phyloP scores from a whole-genome alignment of 441 rosid species.

The Pelargonium myrrhifolium region DNA sequence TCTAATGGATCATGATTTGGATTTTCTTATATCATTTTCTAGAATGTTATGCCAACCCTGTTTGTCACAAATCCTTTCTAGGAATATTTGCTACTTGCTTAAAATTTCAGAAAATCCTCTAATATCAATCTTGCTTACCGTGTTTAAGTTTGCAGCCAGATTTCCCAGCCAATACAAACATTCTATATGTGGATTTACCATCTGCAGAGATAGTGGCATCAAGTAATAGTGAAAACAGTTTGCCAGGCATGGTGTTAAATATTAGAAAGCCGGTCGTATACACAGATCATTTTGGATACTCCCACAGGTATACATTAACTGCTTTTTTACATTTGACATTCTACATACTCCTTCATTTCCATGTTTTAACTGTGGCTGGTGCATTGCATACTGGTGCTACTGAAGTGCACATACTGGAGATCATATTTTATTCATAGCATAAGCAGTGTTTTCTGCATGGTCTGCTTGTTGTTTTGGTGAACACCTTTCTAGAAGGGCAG shows the following conservation, averaged over 20 bases:
- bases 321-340: not conserved
- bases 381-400: no score
- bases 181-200: constrained; percentile 69
- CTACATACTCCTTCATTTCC: no score
- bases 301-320: constrained; percentile 47
- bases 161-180: constrained; percentile 91
- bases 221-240: constrained; percentile 45
- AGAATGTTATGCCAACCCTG: not conserved
- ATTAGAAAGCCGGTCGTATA: constrained; percentile 58
- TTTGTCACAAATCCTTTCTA: not conserved
- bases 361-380: no score
- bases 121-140: constrained; percentile 17
- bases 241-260: constrained; percentile 85
- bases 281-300: constrained; percentile 54
- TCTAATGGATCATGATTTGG: not conserved
- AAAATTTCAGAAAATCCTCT: constrained; percentile 10
- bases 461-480: no score
- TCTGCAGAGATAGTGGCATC: constrained; percentile 65
- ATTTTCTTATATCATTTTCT: not conserved
- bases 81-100: not conserved
- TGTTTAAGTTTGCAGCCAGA: constrained; percentile 62
- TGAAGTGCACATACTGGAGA: no score
- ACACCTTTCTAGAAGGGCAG: no score
- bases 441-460: no score
- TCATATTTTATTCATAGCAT: no score